Percentiles rank a stretch among this genome's conserved stretches.
Evolutionary conservation across 1,284 basidiomycete species (phyloP).

Genomic region (Cryptococcus sp.): DNA sequence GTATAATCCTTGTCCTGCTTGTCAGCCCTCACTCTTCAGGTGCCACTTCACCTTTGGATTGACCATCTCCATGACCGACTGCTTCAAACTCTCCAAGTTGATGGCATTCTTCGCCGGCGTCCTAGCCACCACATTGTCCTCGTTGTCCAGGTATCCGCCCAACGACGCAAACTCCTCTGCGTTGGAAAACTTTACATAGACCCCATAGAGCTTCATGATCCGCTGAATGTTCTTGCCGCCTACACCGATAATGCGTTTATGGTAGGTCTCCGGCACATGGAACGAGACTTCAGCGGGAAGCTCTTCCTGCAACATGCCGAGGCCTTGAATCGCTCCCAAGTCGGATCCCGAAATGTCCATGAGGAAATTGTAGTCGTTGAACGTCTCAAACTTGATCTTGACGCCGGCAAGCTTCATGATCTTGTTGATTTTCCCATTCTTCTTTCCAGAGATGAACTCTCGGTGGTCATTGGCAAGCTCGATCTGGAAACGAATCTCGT

Average conservation of each 20-base stretch:
- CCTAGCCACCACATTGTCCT: constrained; percentile 95
- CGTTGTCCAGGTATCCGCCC: constrained; percentile 94
- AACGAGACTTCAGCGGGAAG: constrained; percentile 98
- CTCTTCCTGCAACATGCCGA: constrained; percentile 89
- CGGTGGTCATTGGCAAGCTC: constrained; percentile 97
- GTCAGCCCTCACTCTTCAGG: not conserved
- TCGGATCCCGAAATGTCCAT: constrained; percentile 88
- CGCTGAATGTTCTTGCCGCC: constrained; percentile 97
- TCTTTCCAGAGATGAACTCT: constrained; percentile 97
- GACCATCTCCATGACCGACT: constrained; percentile 95
- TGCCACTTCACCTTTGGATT: constrained; percentile 72
- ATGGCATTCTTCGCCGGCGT: constrained; percentile 97
- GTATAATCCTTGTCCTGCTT: constrained; percentile 90
- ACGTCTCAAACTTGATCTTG: constrained; percentile 98
- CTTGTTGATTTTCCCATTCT: constrained; percentile 98
- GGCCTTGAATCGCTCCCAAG: constrained; percentile 74
- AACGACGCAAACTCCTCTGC: constrained; percentile 93
- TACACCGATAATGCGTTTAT: constrained; percentile 98
- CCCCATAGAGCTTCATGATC: constrained; percentile 99
- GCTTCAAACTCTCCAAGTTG: constrained; percentile 91
- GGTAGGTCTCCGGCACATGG: constrained; percentile 96
- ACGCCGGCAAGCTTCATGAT: constrained; percentile 95
- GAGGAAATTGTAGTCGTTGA: constrained; percentile 96
- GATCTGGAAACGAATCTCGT: constrained; percentile 97
- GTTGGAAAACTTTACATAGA: constrained; percentile 99